Evolutionary conservation across 2,329 filamentous ascomycete species (phyloP).

Genomic region (Nigrospora oryzae): DNA sequence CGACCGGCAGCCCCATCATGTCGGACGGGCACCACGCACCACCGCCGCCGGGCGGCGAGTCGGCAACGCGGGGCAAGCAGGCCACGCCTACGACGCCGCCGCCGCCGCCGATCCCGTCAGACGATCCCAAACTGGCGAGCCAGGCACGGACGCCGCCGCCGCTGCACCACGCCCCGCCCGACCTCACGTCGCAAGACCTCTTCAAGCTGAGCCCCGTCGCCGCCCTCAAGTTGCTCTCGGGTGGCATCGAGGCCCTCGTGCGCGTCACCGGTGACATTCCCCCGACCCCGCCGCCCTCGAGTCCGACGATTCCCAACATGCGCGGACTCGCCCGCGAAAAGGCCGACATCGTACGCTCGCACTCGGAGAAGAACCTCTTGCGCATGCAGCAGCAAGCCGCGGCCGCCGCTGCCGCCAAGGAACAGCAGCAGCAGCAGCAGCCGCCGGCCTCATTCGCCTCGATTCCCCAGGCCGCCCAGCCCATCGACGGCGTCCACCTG

Average conservation of each 20-base stretch:
- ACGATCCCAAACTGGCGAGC: slow-evolving; percentile 23
- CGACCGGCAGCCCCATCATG: not conserved
- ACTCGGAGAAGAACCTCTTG: slow-evolving; percentile 45
- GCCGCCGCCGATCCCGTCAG: slow-evolving; percentile 26
- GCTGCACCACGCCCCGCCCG: slow-evolving; percentile 32
- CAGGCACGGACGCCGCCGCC: slow-evolving; percentile 28
- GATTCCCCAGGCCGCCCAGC: slow-evolving; percentile 15
- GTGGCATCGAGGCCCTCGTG: slow-evolving; percentile 62
- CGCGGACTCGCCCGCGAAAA: slow-evolving; percentile 55
- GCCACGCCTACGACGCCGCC: slow-evolving; percentile 22
- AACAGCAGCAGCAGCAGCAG: slow-evolving; percentile 18
- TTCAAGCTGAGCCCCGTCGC: slow-evolving; percentile 64
- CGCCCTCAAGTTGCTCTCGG: slow-evolving; percentile 72
- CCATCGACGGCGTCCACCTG: slow-evolving; percentile 48
- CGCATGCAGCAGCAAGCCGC: slow-evolving; percentile 33
- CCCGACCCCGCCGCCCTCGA: slow-evolving; percentile 64
- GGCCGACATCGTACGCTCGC: slow-evolving; percentile 47
- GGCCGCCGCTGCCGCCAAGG: slow-evolving; percentile 11
- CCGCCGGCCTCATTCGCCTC: slow-evolving; percentile 8
- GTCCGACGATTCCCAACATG: slow-evolving; percentile 57
- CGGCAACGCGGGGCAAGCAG: slow-evolving; percentile 9
- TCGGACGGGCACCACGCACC: not conserved
- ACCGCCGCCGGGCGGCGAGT: slow-evolving; percentile 2
- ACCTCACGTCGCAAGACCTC: slow-evolving; percentile 49
- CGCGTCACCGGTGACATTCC: slow-evolving; percentile 70